Evolutionary conservation across 495 filamentous ascomycete species (phyloP).

Genomic region (Echria macrotheca): DNA sequence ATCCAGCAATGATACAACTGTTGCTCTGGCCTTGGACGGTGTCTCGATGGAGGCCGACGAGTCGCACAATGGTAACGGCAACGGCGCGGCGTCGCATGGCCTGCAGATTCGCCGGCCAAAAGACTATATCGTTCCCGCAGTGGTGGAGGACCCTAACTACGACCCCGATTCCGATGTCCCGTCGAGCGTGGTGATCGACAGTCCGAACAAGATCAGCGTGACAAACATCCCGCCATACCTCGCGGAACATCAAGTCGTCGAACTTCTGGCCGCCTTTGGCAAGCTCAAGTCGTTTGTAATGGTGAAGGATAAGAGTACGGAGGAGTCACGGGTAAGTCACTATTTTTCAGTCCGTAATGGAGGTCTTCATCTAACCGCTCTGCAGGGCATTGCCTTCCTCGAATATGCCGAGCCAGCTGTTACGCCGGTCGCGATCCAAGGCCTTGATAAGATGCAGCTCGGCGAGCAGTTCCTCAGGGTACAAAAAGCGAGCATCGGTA

Average conservation of each 20-base stretch:
- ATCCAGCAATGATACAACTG: slow-evolving; percentile 76
- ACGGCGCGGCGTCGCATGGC: slow-evolving; percentile 50
- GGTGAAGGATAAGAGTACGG: slow-evolving; percentile 80
- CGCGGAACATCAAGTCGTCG: slow-evolving; percentile 82
- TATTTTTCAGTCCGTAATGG: too few species aligned
- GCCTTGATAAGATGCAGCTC: slow-evolving; percentile 86
- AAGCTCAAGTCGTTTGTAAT: slow-evolving; percentile 89
- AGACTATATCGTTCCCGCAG: slow-evolving; percentile 91
- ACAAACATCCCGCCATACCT: slow-evolving; percentile 84
- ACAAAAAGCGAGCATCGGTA: slow-evolving; percentile 81
- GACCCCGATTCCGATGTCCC: slow-evolving; percentile 64
- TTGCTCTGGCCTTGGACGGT: slow-evolving; percentile 85
- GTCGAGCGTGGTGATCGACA: slow-evolving; percentile 79
- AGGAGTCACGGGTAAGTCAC: slow-evolving; percentile 76
- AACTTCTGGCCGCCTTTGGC: slow-evolving; percentile 84
- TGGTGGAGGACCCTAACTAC: slow-evolving; percentile 67
- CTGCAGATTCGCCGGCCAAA: slow-evolving; percentile 85
- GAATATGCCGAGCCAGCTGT: slow-evolving; percentile 77
- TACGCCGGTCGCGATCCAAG: slow-evolving; percentile 84
- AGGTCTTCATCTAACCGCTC: slow-evolving; percentile 19
- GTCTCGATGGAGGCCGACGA: slow-evolving; percentile 77
- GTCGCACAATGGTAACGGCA: slow-evolving; percentile 47
- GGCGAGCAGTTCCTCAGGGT: slow-evolving; percentile 83
- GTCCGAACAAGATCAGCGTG: slow-evolving; percentile 90
- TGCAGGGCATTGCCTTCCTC: slow-evolving; percentile 90